Base-by-base conservation (phyloP, 129 eudicot species). In the Arctium minus region DNA sequence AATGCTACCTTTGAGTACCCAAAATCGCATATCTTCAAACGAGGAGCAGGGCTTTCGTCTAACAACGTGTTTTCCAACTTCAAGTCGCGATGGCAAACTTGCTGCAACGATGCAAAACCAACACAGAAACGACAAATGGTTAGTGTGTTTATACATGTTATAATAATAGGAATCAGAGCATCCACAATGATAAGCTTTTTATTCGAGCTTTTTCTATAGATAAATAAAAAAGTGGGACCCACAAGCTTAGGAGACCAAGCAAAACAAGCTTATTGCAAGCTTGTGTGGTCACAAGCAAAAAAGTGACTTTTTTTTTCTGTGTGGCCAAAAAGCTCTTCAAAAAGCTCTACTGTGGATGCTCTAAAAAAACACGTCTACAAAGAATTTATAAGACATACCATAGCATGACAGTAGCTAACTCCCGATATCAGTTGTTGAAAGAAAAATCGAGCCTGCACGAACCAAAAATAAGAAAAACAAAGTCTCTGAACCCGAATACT, bases 1-100 rank as follows among this genome's bases (percentile, higher is more conserved):
- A 76, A 77, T 15, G 30, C 1, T 86, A 92, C 94, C 97, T 92
- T 92, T 30, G 97, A 92, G 85, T 92, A 92, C 79, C 97, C 97
- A 83, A 92, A 92, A 85, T 92, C 97, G 44, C 97, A 92, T 82
- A 92, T 92, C 83, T 92, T 92, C 38, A 90, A 79, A 62, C 92
- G 80, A 46, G 97, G 97, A 80, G 97, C 97, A 37, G 87, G 91
- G 81, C 97, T 90, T 83, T 89, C 92, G 56, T 92, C 97, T 82
- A 92, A 79, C 74, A 92, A 83, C 7, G 97, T 90, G 85, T 92
- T 92, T 75, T 92, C 94, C 71, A 92, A 81, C 92, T 92, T 92
- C 83, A 92, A 85, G 85, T 92, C 94, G 22, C 97, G 91, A 81
- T 92, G 97, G 75, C 97, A 92, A 85, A 92, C 87, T 92, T 92